These are phyloP conservation scores for Blastobotrys aristatus DNA, from an alignment of 1,139 yeast genomes.

Conservation along the genomic window DNA sequence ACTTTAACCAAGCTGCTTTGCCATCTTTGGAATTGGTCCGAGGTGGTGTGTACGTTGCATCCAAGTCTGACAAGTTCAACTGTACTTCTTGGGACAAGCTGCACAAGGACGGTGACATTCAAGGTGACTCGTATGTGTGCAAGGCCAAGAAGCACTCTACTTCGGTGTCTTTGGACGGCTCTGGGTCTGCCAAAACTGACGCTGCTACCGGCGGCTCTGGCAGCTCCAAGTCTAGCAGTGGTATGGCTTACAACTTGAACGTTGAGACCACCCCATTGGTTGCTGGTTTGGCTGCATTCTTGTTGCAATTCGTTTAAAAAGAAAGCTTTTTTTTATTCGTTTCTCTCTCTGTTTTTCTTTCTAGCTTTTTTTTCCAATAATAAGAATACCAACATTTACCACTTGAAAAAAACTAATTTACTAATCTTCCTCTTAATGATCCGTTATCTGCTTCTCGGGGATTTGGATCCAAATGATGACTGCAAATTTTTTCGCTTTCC, in stretches of 20 bases:
- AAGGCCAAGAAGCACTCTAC: slow-evolving; percentile 61
- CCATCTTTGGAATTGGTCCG: slow-evolving; percentile 66
- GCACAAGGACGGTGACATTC: slow-evolving; percentile 61
- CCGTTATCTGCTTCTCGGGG: too few relatives aligned
- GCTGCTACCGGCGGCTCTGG: slow-evolving; percentile 35
- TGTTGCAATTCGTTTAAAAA: slow-evolving; percentile 33
- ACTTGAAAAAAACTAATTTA: too few relatives aligned
- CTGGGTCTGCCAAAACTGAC: slow-evolving; percentile 22
- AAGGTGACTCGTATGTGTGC: slow-evolving; percentile 86
- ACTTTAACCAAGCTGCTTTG: slow-evolving; percentile 74
- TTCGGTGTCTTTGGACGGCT: slow-evolving; percentile 39
- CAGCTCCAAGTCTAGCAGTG: slow-evolving; percentile 36
- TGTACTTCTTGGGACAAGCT: slow-evolving; percentile 66
- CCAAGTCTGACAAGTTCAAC: slow-evolving; percentile 67
- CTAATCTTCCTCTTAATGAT: too few relatives aligned
- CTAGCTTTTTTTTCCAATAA: background rate
- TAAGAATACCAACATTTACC: background rate
- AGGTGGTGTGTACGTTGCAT: slow-evolving; percentile 86
- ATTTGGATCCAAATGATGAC: too few relatives aligned
- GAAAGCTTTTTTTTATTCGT: slow-evolving; percentile 1
- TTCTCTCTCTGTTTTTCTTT: background rate
- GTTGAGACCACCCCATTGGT: slow-evolving; percentile 29
- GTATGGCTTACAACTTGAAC: slow-evolving; percentile 43
- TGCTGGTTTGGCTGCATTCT: slow-evolving; percentile 35
- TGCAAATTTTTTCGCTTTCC: too few relatives aligned